phyloP scores from a whole-genome alignment of 768 basidiomycete genomes.

The Russula sp. region DNA sequence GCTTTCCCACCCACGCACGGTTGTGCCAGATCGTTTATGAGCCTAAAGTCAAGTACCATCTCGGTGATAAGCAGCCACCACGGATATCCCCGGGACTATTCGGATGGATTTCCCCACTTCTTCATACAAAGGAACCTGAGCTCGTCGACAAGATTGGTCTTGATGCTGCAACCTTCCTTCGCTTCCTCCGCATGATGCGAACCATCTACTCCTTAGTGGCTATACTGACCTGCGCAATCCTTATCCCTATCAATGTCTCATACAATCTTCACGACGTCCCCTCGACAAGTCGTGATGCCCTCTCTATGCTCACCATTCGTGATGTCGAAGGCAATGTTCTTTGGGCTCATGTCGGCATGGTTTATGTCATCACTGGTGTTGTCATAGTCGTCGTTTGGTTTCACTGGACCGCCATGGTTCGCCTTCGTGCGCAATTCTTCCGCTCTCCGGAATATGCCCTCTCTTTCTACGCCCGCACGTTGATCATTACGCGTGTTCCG shows the following conservation, averaged over 20 bases:
- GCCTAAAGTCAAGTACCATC: slow-evolving; percentile 90
- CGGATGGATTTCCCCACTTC: slow-evolving; percentile 86
- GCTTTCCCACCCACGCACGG: not conserved
- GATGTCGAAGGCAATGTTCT: slow-evolving; percentile 69
- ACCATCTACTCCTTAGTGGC: slow-evolving; percentile 66
- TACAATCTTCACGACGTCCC: slow-evolving; percentile 75
- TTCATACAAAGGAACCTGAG: slow-evolving; percentile 83
- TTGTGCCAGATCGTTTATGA: slow-evolving; percentile 76
- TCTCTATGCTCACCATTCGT: slow-evolving; percentile 84
- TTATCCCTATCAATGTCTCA: slow-evolving; percentile 82
- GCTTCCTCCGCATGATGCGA: slow-evolving; percentile 85
- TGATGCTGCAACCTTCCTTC: slow-evolving; percentile 89
- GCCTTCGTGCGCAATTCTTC: slow-evolving; percentile 83
- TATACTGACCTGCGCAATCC: slow-evolving; percentile 60
- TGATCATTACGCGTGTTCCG: slow-evolving; percentile 76
- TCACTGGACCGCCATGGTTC: slow-evolving; percentile 77
- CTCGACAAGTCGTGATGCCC: slow-evolving; percentile 50
- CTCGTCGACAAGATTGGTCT: slow-evolving; percentile 85
- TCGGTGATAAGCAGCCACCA: slow-evolving; percentile 72
- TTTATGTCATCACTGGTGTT: slow-evolving; percentile 75
- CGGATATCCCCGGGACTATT: slow-evolving; percentile 78
- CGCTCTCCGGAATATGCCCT: slow-evolving; percentile 83
- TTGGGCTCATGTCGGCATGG: slow-evolving; percentile 80
- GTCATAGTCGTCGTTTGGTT: slow-evolving; percentile 68
- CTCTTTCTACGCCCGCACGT: slow-evolving; percentile 91